phyloP scores from a whole-genome alignment of 345 rosid species.

The Carallia pectinifolia region DNA sequence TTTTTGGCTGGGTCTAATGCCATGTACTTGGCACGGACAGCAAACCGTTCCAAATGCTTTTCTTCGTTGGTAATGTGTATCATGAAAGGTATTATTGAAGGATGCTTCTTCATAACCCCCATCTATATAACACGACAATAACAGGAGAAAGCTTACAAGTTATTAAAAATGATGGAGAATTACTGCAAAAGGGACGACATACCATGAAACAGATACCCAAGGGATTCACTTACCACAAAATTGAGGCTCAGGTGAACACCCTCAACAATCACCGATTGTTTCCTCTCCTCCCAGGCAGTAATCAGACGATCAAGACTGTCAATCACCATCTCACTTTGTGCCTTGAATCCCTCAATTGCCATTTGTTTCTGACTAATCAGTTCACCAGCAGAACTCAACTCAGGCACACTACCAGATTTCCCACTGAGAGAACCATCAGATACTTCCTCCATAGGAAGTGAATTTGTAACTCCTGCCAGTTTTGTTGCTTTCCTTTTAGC shows the following conservation, averaged over 20 bases:
- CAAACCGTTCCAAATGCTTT: constrained; percentile 96
- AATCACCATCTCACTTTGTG: constrained; percentile 99
- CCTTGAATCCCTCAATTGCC: constrained; percentile 97
- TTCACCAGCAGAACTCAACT: constrained; percentile 38
- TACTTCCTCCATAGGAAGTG: constrained; percentile 45
- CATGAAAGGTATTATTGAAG: constrained; percentile 96
- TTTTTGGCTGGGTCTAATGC: constrained; percentile 93
- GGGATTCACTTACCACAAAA: constrained; percentile 71
- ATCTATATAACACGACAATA: constrained; percentile 43
- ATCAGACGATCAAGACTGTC: constrained; percentile 96
- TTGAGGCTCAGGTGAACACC: constrained; percentile 98
- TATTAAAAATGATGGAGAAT: not conserved
- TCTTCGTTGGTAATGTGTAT: constrained; percentile 90
- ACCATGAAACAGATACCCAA: constrained; percentile 1
- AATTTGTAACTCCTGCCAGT: constrained; percentile 42
- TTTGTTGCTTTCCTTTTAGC: constrained; percentile 75
- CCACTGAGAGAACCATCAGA: constrained; percentile 36
- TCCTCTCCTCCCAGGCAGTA: constrained; percentile 95
- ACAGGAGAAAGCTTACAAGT: not conserved
- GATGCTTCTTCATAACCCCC: constrained; percentile 99
- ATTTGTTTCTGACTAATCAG: constrained; percentile 77
- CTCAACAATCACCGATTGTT: constrained; percentile 95
- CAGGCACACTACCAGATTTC: constrained; percentile 44
- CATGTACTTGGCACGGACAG: constrained; percentile 99
- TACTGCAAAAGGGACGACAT: constrained; percentile 4